phyloP scores from a whole-genome alignment of 805 yeast genomes.

The Candida montana region DNA sequence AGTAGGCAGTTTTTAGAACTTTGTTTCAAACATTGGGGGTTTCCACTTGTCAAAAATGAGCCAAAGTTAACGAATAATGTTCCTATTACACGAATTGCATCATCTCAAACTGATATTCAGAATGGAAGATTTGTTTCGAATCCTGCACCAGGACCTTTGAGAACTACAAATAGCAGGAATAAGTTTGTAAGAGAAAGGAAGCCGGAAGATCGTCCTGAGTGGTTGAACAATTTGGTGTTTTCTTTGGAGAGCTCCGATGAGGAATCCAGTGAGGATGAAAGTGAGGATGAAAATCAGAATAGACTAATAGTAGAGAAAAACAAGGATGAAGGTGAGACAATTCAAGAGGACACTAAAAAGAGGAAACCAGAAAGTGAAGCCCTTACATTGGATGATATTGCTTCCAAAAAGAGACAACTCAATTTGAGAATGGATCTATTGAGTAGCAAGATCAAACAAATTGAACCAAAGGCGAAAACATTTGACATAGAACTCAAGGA shows the following conservation, averaged over 20 bases:
- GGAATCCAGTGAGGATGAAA: constrained; percentile 11
- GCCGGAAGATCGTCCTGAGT: constrained; percentile 16
- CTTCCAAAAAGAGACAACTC: constrained; percentile 2
- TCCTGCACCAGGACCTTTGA: too few relatives aligned
- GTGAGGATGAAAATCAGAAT: neutral
- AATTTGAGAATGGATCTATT: constrained; percentile 3
- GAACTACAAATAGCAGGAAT: constrained; percentile 11
- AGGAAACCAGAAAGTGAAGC: neutral
- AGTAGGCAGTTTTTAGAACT: constrained; percentile 15
- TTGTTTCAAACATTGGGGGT: constrained; percentile 17
- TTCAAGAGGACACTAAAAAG: too few relatives aligned
- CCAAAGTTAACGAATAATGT: too few relatives aligned
- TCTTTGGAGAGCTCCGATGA: constrained; percentile 19
- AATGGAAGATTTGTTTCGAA: too few relatives aligned
- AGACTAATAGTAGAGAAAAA: too few relatives aligned
- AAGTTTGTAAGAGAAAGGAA: constrained; percentile 14
- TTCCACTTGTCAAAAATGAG: constrained; percentile 8
- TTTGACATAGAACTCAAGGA: constrained; percentile 3
- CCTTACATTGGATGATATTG: neutral
- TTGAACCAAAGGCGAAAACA: neutral
- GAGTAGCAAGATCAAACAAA: constrained; percentile 2
- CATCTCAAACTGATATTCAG: neutral
- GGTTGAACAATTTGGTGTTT: constrained; percentile 22
- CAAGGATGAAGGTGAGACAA: too few relatives aligned
- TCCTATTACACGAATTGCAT: neutral